A percentile compares a stretch with the other conserved stretches of the same genome.
Conservation (phyloP, 202 grass and related monocot genomes). For the Setaria italica region DNA sequence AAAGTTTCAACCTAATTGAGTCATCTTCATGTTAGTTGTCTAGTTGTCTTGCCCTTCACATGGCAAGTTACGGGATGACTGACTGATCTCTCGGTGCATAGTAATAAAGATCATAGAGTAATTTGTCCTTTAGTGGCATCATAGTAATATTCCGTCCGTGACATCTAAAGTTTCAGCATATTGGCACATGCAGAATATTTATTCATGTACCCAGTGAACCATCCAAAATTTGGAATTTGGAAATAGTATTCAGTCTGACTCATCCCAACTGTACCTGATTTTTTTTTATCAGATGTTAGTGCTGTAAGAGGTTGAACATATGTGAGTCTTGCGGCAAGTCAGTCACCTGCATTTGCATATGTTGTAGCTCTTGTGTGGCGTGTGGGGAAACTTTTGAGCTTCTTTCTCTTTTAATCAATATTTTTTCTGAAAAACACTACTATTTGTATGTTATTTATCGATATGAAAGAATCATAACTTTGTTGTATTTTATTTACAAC, state of each 20-base stretch:
- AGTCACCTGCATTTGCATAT: constrained; percentile 16
- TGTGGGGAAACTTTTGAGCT: not conserved
- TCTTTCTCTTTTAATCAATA: not conserved
- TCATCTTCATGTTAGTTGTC: constrained; percentile 1
- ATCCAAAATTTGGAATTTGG: constrained; percentile 30
- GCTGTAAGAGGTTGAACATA: not conserved
- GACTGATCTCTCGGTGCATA: constrained; percentile 1
- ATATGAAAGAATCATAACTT: not conserved
- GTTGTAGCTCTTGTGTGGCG: not conserved
- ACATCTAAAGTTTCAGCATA: not conserved
- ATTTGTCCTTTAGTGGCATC: constrained; percentile 16
- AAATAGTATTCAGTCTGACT: not conserved
- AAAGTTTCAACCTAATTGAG: not conserved
- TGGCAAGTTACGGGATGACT: not conserved
- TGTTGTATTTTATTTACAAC: not conserved
- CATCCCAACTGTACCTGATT: constrained; percentile 20
- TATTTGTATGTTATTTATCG: not conserved
- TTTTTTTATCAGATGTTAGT: not conserved
- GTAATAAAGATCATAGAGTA: not conserved
- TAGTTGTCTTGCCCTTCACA: constrained; percentile 7
- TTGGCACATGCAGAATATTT: constrained; percentile 23
- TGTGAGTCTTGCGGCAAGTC: not conserved
- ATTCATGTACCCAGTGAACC: constrained; percentile 18
- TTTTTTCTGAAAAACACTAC: not conserved
- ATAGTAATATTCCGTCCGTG: constrained; percentile 21